These are phyloP conservation scores for Panus rudis DNA, from an alignment of 768 basidiomycete genomes.

Conservation along the genomic window DNA sequence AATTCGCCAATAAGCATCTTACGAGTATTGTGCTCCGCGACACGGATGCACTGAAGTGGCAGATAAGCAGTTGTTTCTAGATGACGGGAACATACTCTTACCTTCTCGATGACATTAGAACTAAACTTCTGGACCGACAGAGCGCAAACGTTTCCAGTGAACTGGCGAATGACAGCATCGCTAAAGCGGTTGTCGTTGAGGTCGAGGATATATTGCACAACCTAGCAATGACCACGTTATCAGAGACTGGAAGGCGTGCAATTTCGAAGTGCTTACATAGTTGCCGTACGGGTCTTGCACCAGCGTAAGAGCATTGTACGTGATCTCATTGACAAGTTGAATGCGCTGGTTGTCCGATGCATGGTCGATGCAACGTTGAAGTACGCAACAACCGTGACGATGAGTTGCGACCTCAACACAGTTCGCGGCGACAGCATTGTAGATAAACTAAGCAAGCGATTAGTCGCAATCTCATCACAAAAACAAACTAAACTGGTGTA, in stretches of 20 bases:
- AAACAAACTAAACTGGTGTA: conserved; percentile 2
- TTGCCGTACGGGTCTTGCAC: conserved; percentile 97
- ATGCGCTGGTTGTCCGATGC: conserved; percentile 92
- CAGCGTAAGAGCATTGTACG: conserved; percentile 93
- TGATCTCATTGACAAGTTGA: conserved; percentile 98
- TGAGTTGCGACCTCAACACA: conserved; percentile 98
- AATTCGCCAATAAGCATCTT: conserved; percentile 94
- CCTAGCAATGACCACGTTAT: conserved; percentile 36
- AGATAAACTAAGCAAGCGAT: conserved; percentile 69
- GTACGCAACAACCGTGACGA: conserved; percentile 96
- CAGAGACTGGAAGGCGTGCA: not conserved
- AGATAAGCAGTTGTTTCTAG: not conserved
- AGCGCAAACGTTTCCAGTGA: conserved; percentile 94
- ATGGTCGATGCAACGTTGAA: conserved; percentile 97
- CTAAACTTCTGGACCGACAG: conserved; percentile 99
- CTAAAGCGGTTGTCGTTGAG: conserved; percentile 98
- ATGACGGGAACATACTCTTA: conserved; percentile 24
- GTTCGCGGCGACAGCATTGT: conserved; percentile 97
- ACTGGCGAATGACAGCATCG: conserved; percentile 95
- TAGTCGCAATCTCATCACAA: not conserved
- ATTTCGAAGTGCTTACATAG: conserved; percentile 47
- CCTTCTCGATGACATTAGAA: conserved; percentile 98
- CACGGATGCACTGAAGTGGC: conserved; percentile 60
- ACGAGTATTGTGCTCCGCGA: conserved; percentile 91
- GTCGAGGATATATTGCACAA: conserved; percentile 97